These are phyloP conservation scores for Populus euphratica DNA, from an alignment of 345 rosid species.

Conservation along the genomic window DNA sequence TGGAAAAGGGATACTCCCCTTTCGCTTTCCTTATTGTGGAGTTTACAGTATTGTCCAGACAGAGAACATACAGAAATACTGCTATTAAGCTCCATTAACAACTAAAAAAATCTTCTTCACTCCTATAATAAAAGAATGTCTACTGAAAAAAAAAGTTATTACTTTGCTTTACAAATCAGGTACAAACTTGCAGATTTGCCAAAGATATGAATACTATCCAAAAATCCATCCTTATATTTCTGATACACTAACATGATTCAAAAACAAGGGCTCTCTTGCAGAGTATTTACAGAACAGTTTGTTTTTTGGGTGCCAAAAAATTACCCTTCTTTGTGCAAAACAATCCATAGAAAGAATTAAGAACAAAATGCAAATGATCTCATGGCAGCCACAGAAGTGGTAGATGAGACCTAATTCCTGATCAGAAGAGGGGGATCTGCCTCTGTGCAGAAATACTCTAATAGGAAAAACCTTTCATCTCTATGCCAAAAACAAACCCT, in stretches of 20 bases:
- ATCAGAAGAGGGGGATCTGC: not conserved
- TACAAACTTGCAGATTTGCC: not conserved
- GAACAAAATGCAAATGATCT: constrained; percentile 12
- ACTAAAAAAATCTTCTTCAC: too few species aligned
- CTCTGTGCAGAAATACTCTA: constrained; percentile 1
- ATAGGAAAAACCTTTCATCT: constrained; percentile 10
- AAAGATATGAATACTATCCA: not conserved
- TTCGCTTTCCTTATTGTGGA: not conserved
- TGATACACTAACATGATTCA: constrained; percentile 10
- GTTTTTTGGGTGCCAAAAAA: constrained; percentile 19
- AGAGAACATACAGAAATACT: not conserved
- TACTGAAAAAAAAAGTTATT: not conserved
- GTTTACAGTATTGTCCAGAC: not conserved
- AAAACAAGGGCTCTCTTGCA: constrained; percentile 6
- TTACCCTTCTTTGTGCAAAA: constrained; percentile 13
- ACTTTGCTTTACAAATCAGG: not conserved
- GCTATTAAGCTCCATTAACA: not conserved
- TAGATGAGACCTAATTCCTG: constrained; percentile 1
- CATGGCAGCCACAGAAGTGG: constrained; percentile 13
- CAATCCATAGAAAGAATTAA: constrained; percentile 16
- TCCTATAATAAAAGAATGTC: not conserved
- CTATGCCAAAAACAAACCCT: constrained; percentile 63
- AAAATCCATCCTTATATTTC: not conserved
- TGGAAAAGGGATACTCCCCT: not conserved
- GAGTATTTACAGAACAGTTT: constrained; percentile 18